Base-by-base conservation (phyloP, 495 filamentous ascomycete genomes). In the Talaromyces proteolyticus region DNA sequence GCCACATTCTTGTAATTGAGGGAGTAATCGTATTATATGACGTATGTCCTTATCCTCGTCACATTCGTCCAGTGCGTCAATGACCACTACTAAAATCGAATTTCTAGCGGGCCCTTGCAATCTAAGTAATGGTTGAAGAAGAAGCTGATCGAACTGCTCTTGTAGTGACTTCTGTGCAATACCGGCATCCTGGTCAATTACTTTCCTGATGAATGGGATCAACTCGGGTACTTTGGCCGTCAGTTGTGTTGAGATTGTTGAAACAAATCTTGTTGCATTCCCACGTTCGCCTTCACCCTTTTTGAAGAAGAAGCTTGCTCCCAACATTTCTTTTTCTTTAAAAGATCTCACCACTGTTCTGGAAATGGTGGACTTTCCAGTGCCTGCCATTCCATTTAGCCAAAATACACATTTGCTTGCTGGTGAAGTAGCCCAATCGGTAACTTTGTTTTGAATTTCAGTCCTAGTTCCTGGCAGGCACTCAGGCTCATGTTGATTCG, bases 61-160 rank as follows among this genome's bases (percentile, higher is more conserved):
- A 51, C 73, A 80, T 52, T 80, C 74, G 44, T 79, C 78, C 16
- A 81, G 62, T 46, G 77, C 77, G 52, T 81, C 76, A 23, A 81
- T 59, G 12, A 79, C 60, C 14, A 71, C 49, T 10, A 65, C 16
- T 14, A 34, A 34, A 14, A 20, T 52, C 53, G 34, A 48, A 24
- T 20, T 37, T 51, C 57, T 44, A 6, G 24, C 8, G 23, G 34
- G 21, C n/a, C 11, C 3, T 40, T 24, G 23, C 4, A 4, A 58
- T 24, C 7, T 42, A 21, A 17, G 38, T 0, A 78, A 54, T 10
- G 72, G 73, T 23, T 68, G 22, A 45, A 75, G 51, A 53, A 80
- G 55, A 12, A 82, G 68, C 57, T 73, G 62, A 4, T 74, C 56
- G 53, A 74, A 80, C 57, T 82, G 78, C 1, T 74, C 58, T 14